Conservation (phyloP, 768 basidiomycete species). For the Lentinula raphanica region DNA sequence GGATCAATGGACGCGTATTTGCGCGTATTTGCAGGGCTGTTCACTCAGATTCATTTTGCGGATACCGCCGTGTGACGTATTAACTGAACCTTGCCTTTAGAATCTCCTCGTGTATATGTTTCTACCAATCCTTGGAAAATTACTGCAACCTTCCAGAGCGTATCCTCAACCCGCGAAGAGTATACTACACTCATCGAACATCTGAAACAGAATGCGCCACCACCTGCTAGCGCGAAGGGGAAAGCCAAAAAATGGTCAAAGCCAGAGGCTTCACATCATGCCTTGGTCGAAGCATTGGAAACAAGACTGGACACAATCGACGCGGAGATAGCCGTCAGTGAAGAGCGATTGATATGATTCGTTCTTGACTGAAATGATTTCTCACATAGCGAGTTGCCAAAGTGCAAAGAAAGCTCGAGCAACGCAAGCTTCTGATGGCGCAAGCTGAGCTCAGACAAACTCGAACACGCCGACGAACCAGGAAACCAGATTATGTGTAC, state of each 20-base stretch:
- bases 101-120: constrained; percentile 78
- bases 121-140: constrained; percentile 92
- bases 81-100: constrained; percentile 36
- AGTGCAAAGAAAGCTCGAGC: constrained; percentile 64
- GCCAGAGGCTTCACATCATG: constrained; percentile 54
- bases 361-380: constrained; percentile 8
- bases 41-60: neutral
- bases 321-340: constrained; percentile 65
- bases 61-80: constrained; percentile 19
- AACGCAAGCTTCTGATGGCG: constrained; percentile 56
- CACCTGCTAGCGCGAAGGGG: constrained; percentile 35
- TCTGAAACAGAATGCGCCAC: constrained; percentile 49
- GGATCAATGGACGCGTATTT: constrained; percentile 46
- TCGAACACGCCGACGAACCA: constrained; percentile 67
- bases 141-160: constrained; percentile 66
- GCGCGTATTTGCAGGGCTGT: constrained; percentile 58
- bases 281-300: constrained; percentile 59
- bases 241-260: constrained; percentile 47
- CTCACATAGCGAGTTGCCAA: constrained; percentile 61
- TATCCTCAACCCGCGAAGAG: constrained; percentile 69
- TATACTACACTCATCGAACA: constrained; percentile 60
- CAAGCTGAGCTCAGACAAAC: constrained; percentile 79
- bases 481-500: constrained; percentile 80
- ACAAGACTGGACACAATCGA: constrained; percentile 61
- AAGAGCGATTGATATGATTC: neutral